phyloP scores from a whole-genome alignment of 805 yeast genomes.

The Danielozyma ontarioensis region DNA sequence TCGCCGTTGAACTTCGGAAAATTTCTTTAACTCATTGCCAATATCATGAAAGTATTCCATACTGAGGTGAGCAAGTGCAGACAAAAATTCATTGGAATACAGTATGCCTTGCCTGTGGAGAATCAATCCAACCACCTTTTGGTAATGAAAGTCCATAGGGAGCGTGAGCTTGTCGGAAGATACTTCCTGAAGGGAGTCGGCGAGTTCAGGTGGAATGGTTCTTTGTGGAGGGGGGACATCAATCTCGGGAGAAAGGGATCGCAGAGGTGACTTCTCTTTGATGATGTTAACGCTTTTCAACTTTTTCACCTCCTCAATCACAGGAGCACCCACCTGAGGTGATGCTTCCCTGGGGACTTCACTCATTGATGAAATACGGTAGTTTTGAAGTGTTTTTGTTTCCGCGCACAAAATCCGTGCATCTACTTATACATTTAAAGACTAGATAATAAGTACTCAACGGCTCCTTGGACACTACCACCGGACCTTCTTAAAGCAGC shows the following conservation, averaged over 20 bases:
- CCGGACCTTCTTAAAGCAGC: constrained; percentile 92
- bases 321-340: too few species aligned
- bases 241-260: constrained; percentile 3
- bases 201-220: neutral
- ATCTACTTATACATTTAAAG: neutral
- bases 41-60: constrained; percentile 30
- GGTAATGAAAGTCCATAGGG: constrained; percentile 24
- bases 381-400: constrained; percentile 9
- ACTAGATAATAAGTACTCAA: constrained; percentile 66
- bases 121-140: constrained; percentile 22
- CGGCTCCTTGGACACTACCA: constrained; percentile 95
- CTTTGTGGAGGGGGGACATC: neutral
- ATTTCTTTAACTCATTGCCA: constrained; percentile 38
- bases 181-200: neutral
- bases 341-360: too few species aligned
- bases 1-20: constrained; percentile 59
- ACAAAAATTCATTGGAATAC: constrained; percentile 23
- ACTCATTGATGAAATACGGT: neutral
- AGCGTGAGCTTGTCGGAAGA: neutral
- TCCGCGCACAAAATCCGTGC: too few species aligned
- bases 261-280: too few species aligned
- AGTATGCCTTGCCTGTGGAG: constrained; percentile 16
- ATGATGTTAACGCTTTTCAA: too few species aligned
- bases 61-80: constrained; percentile 23
- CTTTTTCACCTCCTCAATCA: too few species aligned